Evolutionary conservation across 345 rosid genomes (phyloP).

Genomic region (Eucalyptus curtisii): DNA sequence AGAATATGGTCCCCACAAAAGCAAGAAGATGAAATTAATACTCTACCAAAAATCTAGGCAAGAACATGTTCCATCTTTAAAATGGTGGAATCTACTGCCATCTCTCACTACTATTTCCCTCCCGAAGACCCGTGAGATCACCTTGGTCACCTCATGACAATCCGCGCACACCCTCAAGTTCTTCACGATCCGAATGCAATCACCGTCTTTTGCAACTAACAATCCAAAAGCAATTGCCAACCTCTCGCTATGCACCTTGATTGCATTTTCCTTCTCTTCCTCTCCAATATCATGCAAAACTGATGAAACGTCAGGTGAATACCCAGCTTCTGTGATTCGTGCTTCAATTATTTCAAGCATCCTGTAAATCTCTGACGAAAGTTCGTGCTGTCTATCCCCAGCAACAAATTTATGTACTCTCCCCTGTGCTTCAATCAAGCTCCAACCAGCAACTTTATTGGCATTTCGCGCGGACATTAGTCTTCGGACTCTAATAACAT

Average conservation of each 20-base stretch:
- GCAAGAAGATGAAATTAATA: background rate
- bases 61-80: conserved; percentile 14
- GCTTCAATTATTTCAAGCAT: conserved; percentile 9
- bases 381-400: conserved; percentile 3
- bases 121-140: conserved; percentile 3
- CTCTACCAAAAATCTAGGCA: conserved; percentile 15
- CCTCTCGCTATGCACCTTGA: conserved; percentile 15
- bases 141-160: conserved; percentile 14
- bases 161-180: conserved; percentile 13
- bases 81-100: conserved; percentile 21
- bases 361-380: background rate
- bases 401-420: conserved; percentile 11
- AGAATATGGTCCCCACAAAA: background rate
- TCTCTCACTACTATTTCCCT: conserved; percentile 17
- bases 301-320: background rate
- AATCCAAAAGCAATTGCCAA: conserved; percentile 17
- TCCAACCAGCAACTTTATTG: conserved; percentile 13
- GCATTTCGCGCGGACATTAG: conserved; percentile 3
- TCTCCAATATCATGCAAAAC: conserved; percentile 18
- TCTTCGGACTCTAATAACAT: conserved; percentile 5
- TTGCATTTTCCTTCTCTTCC: conserved; percentile 14
- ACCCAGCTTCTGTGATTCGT: conserved; percentile 8
- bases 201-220: background rate
- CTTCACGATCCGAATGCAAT: conserved; percentile 9
- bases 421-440: conserved; percentile 11